A percentile compares a stretch with the other conserved stretches of the same genome.
These are phyloP conservation scores for Nemania sp. DNA, from an alignment of 2,329 filamentous ascomycete species.

Conservation along the genomic window DNA sequence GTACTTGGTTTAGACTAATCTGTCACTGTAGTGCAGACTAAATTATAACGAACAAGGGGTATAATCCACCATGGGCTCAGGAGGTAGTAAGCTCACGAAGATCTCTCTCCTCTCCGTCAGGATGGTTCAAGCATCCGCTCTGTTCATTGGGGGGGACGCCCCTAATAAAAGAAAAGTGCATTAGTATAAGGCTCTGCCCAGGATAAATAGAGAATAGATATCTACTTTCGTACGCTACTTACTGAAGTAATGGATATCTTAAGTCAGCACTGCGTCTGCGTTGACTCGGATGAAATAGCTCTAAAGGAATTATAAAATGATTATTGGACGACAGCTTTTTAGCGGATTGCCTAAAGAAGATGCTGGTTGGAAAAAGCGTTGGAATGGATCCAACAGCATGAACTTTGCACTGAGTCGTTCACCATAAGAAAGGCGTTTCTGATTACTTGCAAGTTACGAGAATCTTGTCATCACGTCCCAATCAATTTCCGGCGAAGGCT, in stretches of 20 bases:
- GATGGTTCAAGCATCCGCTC: constrained; percentile 18
- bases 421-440: too few species aligned
- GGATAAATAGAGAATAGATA: background rate
- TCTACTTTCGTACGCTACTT: too few species aligned
- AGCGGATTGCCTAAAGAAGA: constrained; percentile 9
- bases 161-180: background rate
- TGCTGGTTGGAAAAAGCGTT: too few species aligned
- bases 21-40: constrained; percentile 17
- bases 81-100: constrained; percentile 21
- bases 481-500: too few species aligned
- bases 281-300: background rate
- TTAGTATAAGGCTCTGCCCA: background rate
- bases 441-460: too few species aligned
- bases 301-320: background rate
- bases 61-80: constrained; percentile 13
- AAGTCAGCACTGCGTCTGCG: background rate
- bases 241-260: too few species aligned
- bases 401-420: too few species aligned
- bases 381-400: too few species aligned
- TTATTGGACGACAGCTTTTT: constrained; percentile 12
- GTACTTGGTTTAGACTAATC: constrained; percentile 7
- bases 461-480: too few species aligned
- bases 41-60: constrained; percentile 20
- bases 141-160: constrained; percentile 2
- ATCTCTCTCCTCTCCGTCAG: constrained; percentile 21